Base-by-base conservation (phyloP, 1,284 basidiomycete species). In the Pseudozyma thailandica region DNA sequence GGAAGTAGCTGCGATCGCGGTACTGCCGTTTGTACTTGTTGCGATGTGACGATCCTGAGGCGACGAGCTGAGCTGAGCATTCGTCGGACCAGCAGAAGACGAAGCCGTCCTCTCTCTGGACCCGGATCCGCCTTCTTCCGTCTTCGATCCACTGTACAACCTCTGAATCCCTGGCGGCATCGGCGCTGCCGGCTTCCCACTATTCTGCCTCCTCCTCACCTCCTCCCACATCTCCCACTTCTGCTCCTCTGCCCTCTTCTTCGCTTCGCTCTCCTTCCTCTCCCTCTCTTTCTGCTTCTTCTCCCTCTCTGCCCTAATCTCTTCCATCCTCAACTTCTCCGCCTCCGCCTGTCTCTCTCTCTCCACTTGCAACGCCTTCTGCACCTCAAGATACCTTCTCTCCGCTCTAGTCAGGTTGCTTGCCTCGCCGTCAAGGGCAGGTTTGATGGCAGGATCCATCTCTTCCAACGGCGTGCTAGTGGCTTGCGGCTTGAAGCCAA, bases 201-300 rank as follows among this genome's bases (percentile, higher is more conserved):
- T 51, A 52, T 74, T 66, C 47, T 75, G 72, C 31, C 74, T 41
- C n/a, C 59, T 25, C 20, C 74, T 46, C 15, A 77, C 63, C 51
- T 77, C 72, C 20, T 77, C 62, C 74, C 74, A 77, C 50, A 77
- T 64, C 46, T 72, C 61, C 74, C 74, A 77, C 56, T 74, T 74
- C 18, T 60, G 53, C 51, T 74, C 59, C 16, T 74, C 72, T 1
- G 51, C 54, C 25, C 66, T 37, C 45, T 74, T 56, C 45, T 56
- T 71, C 0, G 57, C 61, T 33, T 78, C 75, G 16, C 10, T 42
- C 50, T 75, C 75, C 51, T 56, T 71, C 41, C 41, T 72, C 42
- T 63, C 51, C 21, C 58, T 42, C 38, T 72, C 71, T 49, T 74
- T 74, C 12, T 59, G 51, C 50, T 68, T 68, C 15, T 59, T 48